A percentile compares a stretch with the other conserved stretches of the same genome.
Conservation (phyloP, 805 yeast species). For the Candida lessepsii region DNA sequence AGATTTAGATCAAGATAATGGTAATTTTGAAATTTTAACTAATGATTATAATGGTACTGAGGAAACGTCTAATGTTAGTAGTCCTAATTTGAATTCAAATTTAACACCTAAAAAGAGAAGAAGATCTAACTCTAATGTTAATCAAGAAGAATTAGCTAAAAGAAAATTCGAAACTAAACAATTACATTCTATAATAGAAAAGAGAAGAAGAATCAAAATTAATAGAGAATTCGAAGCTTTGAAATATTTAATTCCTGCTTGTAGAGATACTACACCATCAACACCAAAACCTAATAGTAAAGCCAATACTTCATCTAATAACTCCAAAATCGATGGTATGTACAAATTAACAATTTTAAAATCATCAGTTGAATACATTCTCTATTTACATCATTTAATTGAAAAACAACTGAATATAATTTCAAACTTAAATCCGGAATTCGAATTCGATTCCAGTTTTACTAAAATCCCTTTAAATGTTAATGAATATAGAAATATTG, state of each 20-base stretch:
- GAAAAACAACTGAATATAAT: conserved; percentile 50
- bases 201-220: conserved; percentile 73
- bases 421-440: conserved; percentile 13
- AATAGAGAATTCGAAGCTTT: conserved; percentile 82
- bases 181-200: conserved; percentile 74
- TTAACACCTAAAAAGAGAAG: conserved; percentile 34
- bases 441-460: conserved; percentile 46
- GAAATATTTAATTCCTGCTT: conserved; percentile 75
- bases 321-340: conserved; percentile 55
- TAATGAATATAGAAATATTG: conserved; percentile 58
- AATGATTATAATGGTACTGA: conserved; percentile 27
- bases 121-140: conserved; percentile 37
- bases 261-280: conserved; percentile 43
- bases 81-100: conserved; percentile 8
- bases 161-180: conserved; percentile 45
- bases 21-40: conserved; percentile 42
- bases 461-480: conserved; percentile 57
- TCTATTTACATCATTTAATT: conserved; percentile 62
- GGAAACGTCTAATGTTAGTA: background rate
- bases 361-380: conserved; percentile 78
- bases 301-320: conserved; percentile 8
- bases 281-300: conserved; percentile 9
- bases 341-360: conserved; percentile 79
- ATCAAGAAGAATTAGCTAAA: conserved; percentile 40
- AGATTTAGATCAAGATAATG: conserved; percentile 41